A percentile compares a stretch with the other conserved stretches of the same genome.
Conservation (phyloP, 2,329 filamentous ascomycete species). For the Ascomycota sp. region DNA sequence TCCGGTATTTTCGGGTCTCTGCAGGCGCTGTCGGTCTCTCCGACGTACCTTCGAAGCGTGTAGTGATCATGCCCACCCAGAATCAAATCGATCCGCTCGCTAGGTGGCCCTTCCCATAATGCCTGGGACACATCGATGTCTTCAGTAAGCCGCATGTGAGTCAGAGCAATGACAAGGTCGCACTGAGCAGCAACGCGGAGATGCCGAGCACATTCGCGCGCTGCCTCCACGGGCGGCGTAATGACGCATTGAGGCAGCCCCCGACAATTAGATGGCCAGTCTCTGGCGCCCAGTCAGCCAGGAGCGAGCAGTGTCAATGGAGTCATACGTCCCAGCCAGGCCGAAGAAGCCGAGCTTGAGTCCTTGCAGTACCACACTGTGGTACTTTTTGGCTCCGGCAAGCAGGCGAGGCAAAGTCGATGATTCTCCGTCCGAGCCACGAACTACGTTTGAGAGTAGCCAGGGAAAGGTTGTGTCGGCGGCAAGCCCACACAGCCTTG, state of each 20-base stretch:
- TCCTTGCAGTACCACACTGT: conserved; percentile 1
- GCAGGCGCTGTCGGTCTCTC: conserved; percentile 2
- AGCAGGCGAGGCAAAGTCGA: not conserved
- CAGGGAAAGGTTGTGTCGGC: conserved; percentile 2
- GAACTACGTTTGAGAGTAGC: conserved; percentile 3
- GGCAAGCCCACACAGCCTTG: conserved; percentile 1
- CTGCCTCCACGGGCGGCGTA: conserved; percentile 2
- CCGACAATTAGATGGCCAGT: conserved; percentile 4
- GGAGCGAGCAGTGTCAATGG: not conserved
- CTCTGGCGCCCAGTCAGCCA: conserved; percentile 1
- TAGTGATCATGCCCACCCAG: conserved; percentile 9
- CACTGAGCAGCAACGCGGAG: conserved; percentile 4
- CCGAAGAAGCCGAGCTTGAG: conserved; percentile 4
- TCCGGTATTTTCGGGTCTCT: conserved; percentile 1
- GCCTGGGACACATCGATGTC: conserved; percentile 3
- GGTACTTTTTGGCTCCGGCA: conserved; percentile 1
- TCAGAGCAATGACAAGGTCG: conserved; percentile 7
- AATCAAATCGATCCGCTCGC: conserved; percentile 6
- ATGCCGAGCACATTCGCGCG: conserved; percentile 1
- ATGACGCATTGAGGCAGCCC: conserved; percentile 2
- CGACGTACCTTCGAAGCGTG: conserved; percentile 4
- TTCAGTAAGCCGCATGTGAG: conserved; percentile 7
- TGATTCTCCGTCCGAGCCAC: not conserved
- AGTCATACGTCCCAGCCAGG: conserved; percentile 2
- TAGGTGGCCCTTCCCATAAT: conserved; percentile 1